phyloP scores from a whole-genome alignment of 2,329 filamentous ascomycete genomes.

The Elsinoe necatrix region DNA sequence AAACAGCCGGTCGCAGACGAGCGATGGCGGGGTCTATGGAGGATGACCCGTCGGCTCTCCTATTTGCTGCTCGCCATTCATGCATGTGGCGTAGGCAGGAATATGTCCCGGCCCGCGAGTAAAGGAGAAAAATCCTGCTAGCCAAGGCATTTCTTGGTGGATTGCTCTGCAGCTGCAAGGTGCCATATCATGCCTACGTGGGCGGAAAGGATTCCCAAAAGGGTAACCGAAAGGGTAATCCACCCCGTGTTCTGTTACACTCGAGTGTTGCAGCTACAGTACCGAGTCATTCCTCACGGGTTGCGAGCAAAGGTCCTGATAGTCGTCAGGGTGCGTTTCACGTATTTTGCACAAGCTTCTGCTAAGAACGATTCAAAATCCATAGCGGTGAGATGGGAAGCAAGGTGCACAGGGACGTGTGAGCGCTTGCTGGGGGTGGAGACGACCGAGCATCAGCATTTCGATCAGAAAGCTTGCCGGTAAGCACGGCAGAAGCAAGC shows the following conservation, averaged over 20 bases:
- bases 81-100: background rate
- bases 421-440: background rate
- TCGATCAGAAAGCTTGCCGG: background rate
- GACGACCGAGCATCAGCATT: background rate
- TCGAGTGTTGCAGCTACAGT: slow-evolving; percentile 7
- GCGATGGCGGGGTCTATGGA: background rate
- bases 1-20: background rate
- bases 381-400: slow-evolving; percentile 4
- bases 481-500: slow-evolving; percentile 9
- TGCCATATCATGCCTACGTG: background rate
- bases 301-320: background rate
- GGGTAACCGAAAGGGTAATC: too few species aligned
- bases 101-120: background rate
- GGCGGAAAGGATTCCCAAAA: background rate
- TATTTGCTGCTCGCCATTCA: background rate
- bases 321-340: background rate
- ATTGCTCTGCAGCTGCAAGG: background rate
- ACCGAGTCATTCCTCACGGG: background rate
- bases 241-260: slow-evolving; percentile 9
- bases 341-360: slow-evolving; percentile 1
- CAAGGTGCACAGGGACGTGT: background rate
- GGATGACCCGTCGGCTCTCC: background rate
- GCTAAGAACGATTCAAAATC: background rate
- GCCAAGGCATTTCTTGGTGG: background rate
- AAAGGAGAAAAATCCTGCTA: background rate